These are phyloP conservation scores for Pilaira anomala DNA, from an alignment of 192 early-diverging fungal genomes.

Conservation along the genomic window DNA sequence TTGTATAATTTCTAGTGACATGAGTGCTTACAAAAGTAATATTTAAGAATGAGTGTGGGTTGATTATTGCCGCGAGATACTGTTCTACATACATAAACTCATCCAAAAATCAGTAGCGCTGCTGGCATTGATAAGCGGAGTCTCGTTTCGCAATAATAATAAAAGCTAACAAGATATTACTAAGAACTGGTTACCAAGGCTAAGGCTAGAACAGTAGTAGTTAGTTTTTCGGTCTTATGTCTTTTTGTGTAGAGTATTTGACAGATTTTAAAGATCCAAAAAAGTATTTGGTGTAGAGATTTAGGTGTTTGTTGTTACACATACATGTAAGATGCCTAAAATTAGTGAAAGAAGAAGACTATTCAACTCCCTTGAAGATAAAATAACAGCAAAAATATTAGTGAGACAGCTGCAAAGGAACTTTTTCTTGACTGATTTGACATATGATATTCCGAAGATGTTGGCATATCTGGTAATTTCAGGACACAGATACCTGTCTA, in stretches of 20 bases:
- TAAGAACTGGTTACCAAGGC: conserved; percentile 6
- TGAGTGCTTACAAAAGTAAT: conserved; percentile 9
- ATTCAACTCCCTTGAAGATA: conserved; percentile 12
- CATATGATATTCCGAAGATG: conserved; percentile 8
- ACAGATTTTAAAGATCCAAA: conserved; percentile 1
- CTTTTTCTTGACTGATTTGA: conserved; percentile 8
- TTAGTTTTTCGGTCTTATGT: conserved; percentile 1
- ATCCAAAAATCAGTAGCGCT: conserved; percentile 4
- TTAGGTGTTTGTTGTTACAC: conserved; percentile 1
- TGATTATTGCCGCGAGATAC: conserved; percentile 9
- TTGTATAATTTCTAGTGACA: conserved; percentile 7
- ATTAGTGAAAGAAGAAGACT: conserved; percentile 8
- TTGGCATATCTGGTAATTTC: conserved; percentile 6
- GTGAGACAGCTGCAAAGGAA: conserved; percentile 1
- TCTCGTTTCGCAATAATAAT: conserved; percentile 7
- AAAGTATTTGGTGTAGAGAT: conserved; percentile 9
- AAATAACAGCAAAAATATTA: conserved; percentile 12
- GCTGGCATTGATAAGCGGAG: conserved; percentile 3
- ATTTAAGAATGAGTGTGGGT: conserved; percentile 8
- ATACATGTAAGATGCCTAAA: conserved; percentile 6
- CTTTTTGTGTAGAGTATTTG: conserved; percentile 4
- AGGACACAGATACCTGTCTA: conserved; percentile 10
- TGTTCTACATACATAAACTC: conserved; percentile 10
- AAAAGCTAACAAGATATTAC: conserved; percentile 4
- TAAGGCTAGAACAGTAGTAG: conserved; percentile 7